These are phyloP conservation scores for Prunus mira DNA, from an alignment of 306 rosid species.

Conservation along the genomic window DNA sequence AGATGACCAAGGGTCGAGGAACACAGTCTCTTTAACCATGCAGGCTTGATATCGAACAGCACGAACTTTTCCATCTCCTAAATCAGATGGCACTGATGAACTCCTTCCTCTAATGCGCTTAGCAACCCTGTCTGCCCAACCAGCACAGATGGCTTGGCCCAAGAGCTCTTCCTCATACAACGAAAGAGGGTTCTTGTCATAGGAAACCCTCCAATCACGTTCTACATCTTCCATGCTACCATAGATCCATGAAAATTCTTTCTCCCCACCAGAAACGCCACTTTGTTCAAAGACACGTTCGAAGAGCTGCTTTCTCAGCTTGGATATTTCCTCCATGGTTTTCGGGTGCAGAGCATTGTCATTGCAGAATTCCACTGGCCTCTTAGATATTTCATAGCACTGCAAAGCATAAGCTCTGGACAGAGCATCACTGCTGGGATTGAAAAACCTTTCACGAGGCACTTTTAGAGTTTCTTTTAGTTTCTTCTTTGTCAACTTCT, in stretches of 20 bases:
- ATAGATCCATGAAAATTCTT: constrained; percentile 58
- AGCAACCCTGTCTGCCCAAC: constrained; percentile 97
- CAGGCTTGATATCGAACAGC: constrained; percentile 64
- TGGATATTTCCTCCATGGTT: constrained; percentile 95
- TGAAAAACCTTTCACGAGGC: constrained; percentile 58
- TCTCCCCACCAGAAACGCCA: constrained; percentile 38
- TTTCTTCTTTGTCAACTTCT: constrained; percentile 58
- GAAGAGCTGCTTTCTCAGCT: constrained; percentile 76
- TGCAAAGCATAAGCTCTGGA: constrained; percentile 73
- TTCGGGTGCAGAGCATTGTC: constrained; percentile 66
- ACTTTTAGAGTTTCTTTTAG: constrained; percentile 56
- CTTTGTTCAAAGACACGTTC: constrained; percentile 56
- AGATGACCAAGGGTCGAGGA: constrained; percentile 70
- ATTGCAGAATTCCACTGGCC: constrained; percentile 54
- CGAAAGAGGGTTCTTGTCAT: constrained; percentile 57
- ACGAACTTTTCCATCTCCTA: constrained; percentile 38
- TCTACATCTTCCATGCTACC: constrained; percentile 67
- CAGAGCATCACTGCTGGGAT: constrained; percentile 74
- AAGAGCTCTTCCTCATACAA: constrained; percentile 71
- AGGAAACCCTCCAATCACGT: constrained; percentile 54
- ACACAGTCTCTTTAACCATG: constrained; percentile 62
- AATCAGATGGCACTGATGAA: constrained; percentile 28
- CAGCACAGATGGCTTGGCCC: constrained; percentile 90
- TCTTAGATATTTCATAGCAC: constrained; percentile 62
- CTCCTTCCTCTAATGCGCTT: constrained; percentile 52